Evolutionary conservation across 495 filamentous ascomycete species (phyloP).

Genomic region (Entonaema liquescens): DNA sequence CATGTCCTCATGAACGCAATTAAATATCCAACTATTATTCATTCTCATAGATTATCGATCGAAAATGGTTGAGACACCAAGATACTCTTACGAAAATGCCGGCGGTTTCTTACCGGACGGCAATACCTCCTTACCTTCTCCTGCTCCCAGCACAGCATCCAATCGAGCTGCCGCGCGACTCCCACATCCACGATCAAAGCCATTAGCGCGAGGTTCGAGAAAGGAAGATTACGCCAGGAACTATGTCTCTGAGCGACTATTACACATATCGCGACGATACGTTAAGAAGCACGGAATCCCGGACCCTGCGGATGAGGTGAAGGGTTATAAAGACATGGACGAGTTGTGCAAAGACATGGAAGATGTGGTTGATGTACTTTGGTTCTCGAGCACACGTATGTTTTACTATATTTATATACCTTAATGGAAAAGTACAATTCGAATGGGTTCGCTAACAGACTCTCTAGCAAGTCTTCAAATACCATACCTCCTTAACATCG

Average conservation of each 20-base stretch:
- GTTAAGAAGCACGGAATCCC: constrained; percentile 74
- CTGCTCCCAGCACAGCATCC: constrained; percentile 63
- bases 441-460: neutral
- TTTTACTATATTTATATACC: constrained; percentile 13
- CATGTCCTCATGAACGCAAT: constrained; percentile 15
- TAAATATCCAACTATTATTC: neutral
- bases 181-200: constrained; percentile 69
- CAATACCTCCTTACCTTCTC: constrained; percentile 57
- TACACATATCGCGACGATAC: constrained; percentile 72
- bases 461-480: constrained; percentile 78
- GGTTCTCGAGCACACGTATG: constrained; percentile 85
- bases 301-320: constrained; percentile 61
- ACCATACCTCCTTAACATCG: constrained; percentile 80
- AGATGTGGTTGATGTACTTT: constrained; percentile 75
- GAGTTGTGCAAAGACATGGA: constrained; percentile 78
- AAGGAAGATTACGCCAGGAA: constrained; percentile 81
- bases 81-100: constrained; percentile 12
- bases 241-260: constrained; percentile 69
- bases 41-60: constrained; percentile 3
- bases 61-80: constrained; percentile 52
- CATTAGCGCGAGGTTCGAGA: constrained; percentile 72
- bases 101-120: constrained; percentile 61
- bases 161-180: constrained; percentile 55
- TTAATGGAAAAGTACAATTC: too few species aligned
- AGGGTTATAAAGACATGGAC: constrained; percentile 72